Evolutionary conservation across 2,329 filamentous ascomycete species (phyloP).

Genomic region (Aspergillus clavatus): DNA sequence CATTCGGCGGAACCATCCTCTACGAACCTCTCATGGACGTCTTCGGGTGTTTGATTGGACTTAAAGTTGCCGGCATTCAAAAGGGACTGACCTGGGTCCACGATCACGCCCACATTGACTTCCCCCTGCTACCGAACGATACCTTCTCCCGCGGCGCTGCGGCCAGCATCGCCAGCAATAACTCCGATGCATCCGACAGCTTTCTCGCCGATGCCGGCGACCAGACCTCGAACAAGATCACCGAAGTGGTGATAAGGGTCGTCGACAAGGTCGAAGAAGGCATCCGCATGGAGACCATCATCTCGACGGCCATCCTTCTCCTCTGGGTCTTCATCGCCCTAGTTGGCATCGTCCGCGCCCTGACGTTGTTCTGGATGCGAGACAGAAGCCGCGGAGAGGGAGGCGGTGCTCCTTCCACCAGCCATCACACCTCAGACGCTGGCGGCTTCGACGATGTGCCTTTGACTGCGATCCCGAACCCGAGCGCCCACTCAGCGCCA

Average conservation of each 20-base stretch:
- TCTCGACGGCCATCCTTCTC: constrained; percentile 68
- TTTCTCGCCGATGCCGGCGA: constrained; percentile 75
- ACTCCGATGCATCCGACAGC: constrained; percentile 51
- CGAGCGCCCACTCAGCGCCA: constrained; percentile 9
- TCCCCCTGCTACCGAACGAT: constrained; percentile 73
- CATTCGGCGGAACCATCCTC: constrained; percentile 78
- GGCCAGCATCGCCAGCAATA: constrained; percentile 44
- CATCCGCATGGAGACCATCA: constrained; percentile 72
- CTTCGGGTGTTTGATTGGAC: constrained; percentile 77
- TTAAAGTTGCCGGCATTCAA: constrained; percentile 81
- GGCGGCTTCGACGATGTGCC: constrained; percentile 37
- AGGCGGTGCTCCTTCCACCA: constrained; percentile 39
- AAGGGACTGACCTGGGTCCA: constrained; percentile 90
- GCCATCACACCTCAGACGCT: constrained; percentile 11
- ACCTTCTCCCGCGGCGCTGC: constrained; percentile 78
- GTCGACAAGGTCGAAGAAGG: constrained; percentile 61
- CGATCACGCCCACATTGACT: constrained; percentile 75
- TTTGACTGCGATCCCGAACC: constrained; percentile 27
- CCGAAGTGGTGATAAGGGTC: constrained; percentile 67
- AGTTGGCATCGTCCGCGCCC: constrained; percentile 64
- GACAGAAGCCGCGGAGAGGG: constrained; percentile 60
- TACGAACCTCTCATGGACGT: constrained; percentile 73
- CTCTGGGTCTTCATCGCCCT: constrained; percentile 75
- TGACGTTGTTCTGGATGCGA: constrained; percentile 55
- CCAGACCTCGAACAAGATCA: constrained; percentile 75